Evolutionary conservation across 495 filamentous ascomycete genomes (phyloP).

Genomic region (Xylaria acuta): DNA sequence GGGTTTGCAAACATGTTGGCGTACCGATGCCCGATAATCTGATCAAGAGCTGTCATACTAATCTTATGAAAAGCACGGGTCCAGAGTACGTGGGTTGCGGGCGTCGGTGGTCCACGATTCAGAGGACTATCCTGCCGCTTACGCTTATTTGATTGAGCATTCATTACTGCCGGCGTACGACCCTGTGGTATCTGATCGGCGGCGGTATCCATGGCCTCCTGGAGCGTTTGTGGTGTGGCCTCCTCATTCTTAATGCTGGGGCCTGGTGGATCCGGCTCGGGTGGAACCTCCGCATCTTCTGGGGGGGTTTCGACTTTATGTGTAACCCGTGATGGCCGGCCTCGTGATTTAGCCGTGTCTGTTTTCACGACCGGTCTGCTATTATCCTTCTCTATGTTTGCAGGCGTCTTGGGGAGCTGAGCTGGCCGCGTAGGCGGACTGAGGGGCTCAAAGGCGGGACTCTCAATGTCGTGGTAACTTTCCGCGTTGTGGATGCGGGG

Average conservation of each 20-base stretch:
- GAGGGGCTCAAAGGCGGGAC: slow-evolving; percentile 53
- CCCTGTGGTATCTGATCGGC: slow-evolving; percentile 50
- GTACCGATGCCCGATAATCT: slow-evolving; percentile 83
- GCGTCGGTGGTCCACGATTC: slow-evolving; percentile 47
- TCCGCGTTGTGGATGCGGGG: slow-evolving; percentile 42
- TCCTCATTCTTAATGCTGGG: slow-evolving; percentile 72
- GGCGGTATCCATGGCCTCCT: slow-evolving; percentile 57
- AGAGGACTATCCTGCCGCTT: slow-evolving; percentile 54
- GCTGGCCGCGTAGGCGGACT: slow-evolving; percentile 53
- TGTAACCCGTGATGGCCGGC: slow-evolving; percentile 40
- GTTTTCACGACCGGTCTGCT: slow-evolving; percentile 33
- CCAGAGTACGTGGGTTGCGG: slow-evolving; percentile 67
- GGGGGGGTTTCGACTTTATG: slow-evolving; percentile 46
- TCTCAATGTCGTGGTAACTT: slow-evolving; percentile 39
- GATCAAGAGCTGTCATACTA: slow-evolving; percentile 78
- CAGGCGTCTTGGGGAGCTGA: slow-evolving; percentile 36
- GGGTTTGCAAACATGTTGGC: slow-evolving; percentile 87
- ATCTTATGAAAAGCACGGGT: slow-evolving; percentile 81
- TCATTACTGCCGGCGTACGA: slow-evolving; percentile 31
- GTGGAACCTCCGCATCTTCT: slow-evolving; percentile 60
- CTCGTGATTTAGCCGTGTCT: slow-evolving; percentile 43
- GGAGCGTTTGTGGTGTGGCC: slow-evolving; percentile 62
- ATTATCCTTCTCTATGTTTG: slow-evolving; percentile 37
- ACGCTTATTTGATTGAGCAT: slow-evolving; percentile 44
- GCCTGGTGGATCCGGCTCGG: slow-evolving; percentile 52